Evolutionary conservation across 306 rosid species (phyloP), one percentile per base, ranked within the genome.

Genomic region (Dryas octopetala): DNA sequence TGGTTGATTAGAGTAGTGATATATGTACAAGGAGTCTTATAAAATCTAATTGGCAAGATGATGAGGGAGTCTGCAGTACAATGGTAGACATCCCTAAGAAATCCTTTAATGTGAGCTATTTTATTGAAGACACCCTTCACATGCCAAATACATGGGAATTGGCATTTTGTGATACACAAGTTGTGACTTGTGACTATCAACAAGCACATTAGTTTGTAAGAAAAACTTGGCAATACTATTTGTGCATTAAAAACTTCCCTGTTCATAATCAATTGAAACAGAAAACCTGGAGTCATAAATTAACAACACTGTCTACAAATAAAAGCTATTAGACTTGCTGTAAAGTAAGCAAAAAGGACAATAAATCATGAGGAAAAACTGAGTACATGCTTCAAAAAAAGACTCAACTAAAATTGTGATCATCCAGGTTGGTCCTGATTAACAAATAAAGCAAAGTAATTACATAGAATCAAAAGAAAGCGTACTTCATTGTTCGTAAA

Each of bases 401-500:
- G 40, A 51, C 43, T 57, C 16, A 69, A 65, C 55, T 70, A 15
- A 50, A 64, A 41, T 38, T n/a, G 3, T 17, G n/a, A 5, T 26
- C 60, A 48, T 74, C 50, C 10, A 62, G 5, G 12, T 48, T 50
- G 52, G 48, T 9, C 43, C 54, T 44, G 61, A 41, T 23, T 26
- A 51, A 62, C 47, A 61, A 41, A 65, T 58, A 65, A 66, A 46
- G 68, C 71, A 71, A 43, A 23, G 58, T 19, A 68, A 62, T 9
- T 9, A 15, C 19, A 45, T 52, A 70, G 62, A 64, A 70, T 62
- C 71, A 70, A 78, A 40, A 68, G 41, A 46, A 69, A 75, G 75
- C 97, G 65, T 89, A 95, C 98, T 81, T 87, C 97, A 95, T 95
- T 78, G 97, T 85, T 74, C 97, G 89, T 72, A 95, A 77, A 84